These are phyloP conservation scores for Leptographium galeiforme DNA, from an alignment of 2,329 filamentous ascomycete species.

Conservation along the genomic window DNA sequence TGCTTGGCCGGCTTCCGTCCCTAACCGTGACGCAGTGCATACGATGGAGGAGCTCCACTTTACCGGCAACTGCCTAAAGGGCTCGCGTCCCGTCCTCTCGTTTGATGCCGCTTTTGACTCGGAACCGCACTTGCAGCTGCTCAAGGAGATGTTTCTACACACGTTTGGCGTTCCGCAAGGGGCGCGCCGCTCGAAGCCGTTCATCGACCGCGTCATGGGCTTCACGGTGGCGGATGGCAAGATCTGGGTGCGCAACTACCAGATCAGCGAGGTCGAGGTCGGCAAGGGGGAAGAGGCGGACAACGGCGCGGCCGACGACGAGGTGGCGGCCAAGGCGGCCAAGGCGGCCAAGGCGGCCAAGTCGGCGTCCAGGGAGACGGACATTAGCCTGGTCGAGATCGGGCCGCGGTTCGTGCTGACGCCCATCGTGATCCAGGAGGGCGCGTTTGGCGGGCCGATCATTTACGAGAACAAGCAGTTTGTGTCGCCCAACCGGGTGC, in stretches of 20 bases:
- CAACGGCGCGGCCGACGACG: conserved; percentile 15
- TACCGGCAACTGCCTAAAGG: conserved; percentile 91
- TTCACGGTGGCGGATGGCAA: conserved; percentile 87
- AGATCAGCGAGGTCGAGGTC: conserved; percentile 74
- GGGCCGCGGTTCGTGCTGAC: conserved; percentile 87
- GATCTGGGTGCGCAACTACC: conserved; percentile 92
- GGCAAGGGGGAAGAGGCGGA: conserved; percentile 28
- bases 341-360: conserved; percentile 13
- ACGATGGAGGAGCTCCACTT: conserved; percentile 97
- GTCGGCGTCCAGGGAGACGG: conserved; percentile 41
- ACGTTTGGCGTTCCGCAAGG: conserved; percentile 86
- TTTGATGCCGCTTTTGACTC: conserved; percentile 82
- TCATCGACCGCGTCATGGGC: conserved; percentile 87
- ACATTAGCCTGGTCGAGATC: conserved; percentile 79
- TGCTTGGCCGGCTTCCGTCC: neutral
- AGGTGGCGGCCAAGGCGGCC: conserved; percentile 18
- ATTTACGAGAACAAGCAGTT: conserved; percentile 99
- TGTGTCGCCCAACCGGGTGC: conserved; percentile 87
- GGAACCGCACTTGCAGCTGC: conserved; percentile 64
- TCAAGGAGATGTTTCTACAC: conserved; percentile 83
- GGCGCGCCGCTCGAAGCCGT: conserved; percentile 83
- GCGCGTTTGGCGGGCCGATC: conserved; percentile 86
- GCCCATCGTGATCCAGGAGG: conserved; percentile 89
- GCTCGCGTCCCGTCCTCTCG: conserved; percentile 76
- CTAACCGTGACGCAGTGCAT: conserved; percentile 45